Conservation (phyloP, 768 basidiomycete genomes). For the Hygrocybe coccinea region DNA sequence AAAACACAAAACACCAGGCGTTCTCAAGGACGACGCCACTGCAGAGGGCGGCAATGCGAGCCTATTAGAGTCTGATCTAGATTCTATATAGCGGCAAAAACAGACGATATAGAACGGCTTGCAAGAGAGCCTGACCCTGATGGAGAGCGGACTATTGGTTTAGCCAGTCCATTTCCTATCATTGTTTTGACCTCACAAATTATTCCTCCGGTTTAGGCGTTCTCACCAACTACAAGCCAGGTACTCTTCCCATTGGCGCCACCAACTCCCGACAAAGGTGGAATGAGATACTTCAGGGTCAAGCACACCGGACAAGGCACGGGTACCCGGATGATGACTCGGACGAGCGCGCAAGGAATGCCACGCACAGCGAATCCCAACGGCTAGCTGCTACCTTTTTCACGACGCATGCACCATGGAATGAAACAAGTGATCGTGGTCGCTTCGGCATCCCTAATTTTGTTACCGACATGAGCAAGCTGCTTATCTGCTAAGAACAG, state of each 20-base stretch:
- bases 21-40: too few species aligned
- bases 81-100: too few species aligned
- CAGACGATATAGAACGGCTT: slow-evolving; percentile 60
- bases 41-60: too few species aligned
- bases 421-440: slow-evolving; percentile 29
- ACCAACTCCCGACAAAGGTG: slow-evolving; percentile 40
- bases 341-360: slow-evolving; percentile 38
- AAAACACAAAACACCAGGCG: too few species aligned
- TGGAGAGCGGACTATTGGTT: slow-evolving; percentile 63
- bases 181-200: neutral
- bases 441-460: slow-evolving; percentile 57
- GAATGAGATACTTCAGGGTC: slow-evolving; percentile 48
- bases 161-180: neutral
- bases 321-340: slow-evolving; percentile 64
- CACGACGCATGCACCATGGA: slow-evolving; percentile 48
- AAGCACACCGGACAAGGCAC: slow-evolving; percentile 41
- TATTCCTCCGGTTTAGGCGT: slow-evolving; percentile 42
- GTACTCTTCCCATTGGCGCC: slow-evolving; percentile 44
- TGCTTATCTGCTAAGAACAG: slow-evolving; percentile 45
- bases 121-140: slow-evolving; percentile 50
- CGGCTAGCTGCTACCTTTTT: slow-evolving; percentile 43
- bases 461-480: slow-evolving; percentile 45
- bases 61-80: too few species aligned
- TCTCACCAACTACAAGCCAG: slow-evolving; percentile 70
- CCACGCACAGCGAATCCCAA: slow-evolving; percentile 36